Percentiles rank a stretch among this genome's conserved stretches.
Conservation (phyloP, 257 asterid species). For the Cinchona pubescens region DNA sequence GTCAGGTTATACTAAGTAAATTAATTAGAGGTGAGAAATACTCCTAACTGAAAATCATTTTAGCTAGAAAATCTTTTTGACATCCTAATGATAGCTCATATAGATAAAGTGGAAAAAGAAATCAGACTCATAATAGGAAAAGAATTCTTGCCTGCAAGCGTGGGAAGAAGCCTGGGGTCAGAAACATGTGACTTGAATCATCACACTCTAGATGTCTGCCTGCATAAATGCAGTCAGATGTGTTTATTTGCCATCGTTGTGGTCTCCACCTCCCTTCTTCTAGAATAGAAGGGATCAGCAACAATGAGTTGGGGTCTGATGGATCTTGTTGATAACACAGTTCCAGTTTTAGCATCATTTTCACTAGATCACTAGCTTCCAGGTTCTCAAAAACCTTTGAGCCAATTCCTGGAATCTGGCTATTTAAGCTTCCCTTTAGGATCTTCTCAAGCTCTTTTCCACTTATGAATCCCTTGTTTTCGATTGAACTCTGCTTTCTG, state of each 20-base stretch:
- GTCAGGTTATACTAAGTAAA: not conserved
- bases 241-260: slow-evolving; percentile 55
- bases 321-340: slow-evolving; percentile 77
- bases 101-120: not conserved
- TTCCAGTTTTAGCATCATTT: slow-evolving; percentile 79
- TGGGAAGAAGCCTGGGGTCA: slow-evolving; percentile 77
- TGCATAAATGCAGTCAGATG: slow-evolving; percentile 48
- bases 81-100: not conserved
- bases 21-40: not conserved
- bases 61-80: not conserved
- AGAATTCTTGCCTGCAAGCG: slow-evolving; percentile 62
- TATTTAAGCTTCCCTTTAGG: slow-evolving; percentile 48
- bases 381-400: slow-evolving; percentile 55
- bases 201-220: slow-evolving; percentile 79
- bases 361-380: slow-evolving; percentile 54
- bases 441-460: slow-evolving; percentile 73
- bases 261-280: slow-evolving; percentile 71
- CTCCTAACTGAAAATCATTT: not conserved
- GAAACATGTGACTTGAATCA: slow-evolving; percentile 67
- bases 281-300: slow-evolving; percentile 56
- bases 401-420: slow-evolving; percentile 59
- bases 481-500: slow-evolving; percentile 37
- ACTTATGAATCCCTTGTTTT: slow-evolving; percentile 50
- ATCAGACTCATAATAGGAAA: not conserved
- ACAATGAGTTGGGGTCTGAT: slow-evolving; percentile 47